Evolutionary conservation across 202 grass and related monocot genomes (phyloP), one percentile per base, ranked within the genome.

Genomic region (Eragrostis tef): DNA sequence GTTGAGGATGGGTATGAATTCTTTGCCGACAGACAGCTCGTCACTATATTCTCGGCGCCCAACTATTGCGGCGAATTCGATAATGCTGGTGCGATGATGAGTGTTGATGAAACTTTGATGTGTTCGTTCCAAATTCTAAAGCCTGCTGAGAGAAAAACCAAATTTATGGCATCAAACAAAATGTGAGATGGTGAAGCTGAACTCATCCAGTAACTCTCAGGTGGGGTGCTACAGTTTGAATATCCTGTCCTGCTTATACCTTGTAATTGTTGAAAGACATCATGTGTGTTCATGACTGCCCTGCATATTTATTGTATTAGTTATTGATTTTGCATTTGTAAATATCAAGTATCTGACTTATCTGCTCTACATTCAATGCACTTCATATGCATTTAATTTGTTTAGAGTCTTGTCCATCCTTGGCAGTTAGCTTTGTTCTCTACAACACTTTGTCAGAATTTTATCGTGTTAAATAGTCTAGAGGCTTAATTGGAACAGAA

Each of bases 11-110:
- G 94, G 9, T 97, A 97, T 64, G 94, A 94, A 87, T 97, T 94
- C 81, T 97, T 97, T 83, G 94, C 94, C 14, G 92, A 94, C 80
- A 90, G 92, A 61, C 94, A 94, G 68, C 86, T 97, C 9, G 94
- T 97, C 64, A 97, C 89, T 39, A 90, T 97, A 85, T 97, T 97
- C 81, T 97, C 94, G 0, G 94, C 94, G 54, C 94, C 94, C 44
- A 97, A 97, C 80, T 94, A 97, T 83, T 97, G 91, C 36, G 94
- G 94, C 59, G 91, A 94, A 84, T 97, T 97, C 83, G 94, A 97
- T 87, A 94, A 97, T 65, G 89, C 94, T 54, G 91, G 94, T 57
- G 94, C 94, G 7, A 97, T 97, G 91, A 94, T 94, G 94, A 97
- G 94, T 41, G 94, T 97, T 17, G 91, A 97, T 69, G 94, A 97